These are phyloP conservation scores for Tylopilus balloui DNA, from an alignment of 768 basidiomycete genomes.

Conservation along the genomic window DNA sequence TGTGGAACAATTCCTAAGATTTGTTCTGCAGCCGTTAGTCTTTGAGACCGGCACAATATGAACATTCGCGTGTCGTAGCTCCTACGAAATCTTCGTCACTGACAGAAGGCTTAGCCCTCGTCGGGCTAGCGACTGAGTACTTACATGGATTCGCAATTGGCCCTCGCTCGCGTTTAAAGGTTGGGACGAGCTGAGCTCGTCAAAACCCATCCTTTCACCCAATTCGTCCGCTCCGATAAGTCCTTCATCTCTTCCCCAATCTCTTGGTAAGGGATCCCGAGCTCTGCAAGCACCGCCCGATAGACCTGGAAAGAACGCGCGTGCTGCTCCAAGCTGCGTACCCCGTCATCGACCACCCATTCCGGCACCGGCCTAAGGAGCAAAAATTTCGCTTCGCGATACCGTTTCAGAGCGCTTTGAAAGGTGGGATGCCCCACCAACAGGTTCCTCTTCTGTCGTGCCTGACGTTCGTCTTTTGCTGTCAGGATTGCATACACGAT, in stretches of 20 bases:
- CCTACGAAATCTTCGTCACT: constrained; percentile 5
- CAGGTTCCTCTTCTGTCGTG: constrained; percentile 28
- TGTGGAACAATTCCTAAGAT: not conserved
- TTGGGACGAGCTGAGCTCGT: constrained; percentile 1
- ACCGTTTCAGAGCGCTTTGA: constrained; percentile 38
- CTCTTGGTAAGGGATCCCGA: constrained; percentile 42
- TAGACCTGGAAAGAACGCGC: constrained; percentile 38
- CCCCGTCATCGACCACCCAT: constrained; percentile 63
- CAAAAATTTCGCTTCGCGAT: constrained; percentile 47
- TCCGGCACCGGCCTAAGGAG: constrained; percentile 52
- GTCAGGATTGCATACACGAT: constrained; percentile 57
- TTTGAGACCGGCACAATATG: not conserved
- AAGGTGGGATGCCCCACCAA: constrained; percentile 39
- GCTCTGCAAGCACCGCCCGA: constrained; percentile 35
- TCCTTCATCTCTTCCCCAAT: constrained; percentile 44
- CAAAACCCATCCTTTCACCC: constrained; percentile 16
- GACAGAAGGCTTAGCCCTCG: not conserved
- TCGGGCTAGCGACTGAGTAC: not conserved
- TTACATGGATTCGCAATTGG: not conserved
- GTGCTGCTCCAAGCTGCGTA: constrained; percentile 52
- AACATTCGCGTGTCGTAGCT: not conserved
- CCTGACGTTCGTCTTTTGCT: constrained; percentile 36
- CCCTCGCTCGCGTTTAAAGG: constrained; percentile 5
- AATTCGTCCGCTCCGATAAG: constrained; percentile 27
- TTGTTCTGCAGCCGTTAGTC: constrained; percentile 6